A percentile compares a stretch with the other conserved stretches of the same genome.
Conservation (phyloP, 345 rosid species). For the Physaria fendleri region DNA sequence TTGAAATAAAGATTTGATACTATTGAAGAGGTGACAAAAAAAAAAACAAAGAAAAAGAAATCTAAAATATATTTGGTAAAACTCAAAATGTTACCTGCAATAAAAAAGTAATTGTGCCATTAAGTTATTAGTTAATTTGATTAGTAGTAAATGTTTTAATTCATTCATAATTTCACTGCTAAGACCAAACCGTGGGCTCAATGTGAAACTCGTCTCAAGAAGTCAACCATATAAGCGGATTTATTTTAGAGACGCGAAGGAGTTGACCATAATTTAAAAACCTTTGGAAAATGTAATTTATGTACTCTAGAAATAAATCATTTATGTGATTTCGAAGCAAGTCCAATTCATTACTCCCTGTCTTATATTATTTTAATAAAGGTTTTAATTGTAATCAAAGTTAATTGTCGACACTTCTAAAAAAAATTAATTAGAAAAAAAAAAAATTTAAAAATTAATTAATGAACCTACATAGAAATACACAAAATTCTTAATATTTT, state of each 20-base stretch:
- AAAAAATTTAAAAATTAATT: no score
- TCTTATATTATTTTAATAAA: no score
- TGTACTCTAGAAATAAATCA: not conserved
- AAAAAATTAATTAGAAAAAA: no score
- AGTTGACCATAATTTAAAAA: conserved; percentile 7
- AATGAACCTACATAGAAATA: no score
- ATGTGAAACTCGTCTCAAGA: conserved; percentile 6
- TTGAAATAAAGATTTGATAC: not conserved
- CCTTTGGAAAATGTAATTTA: not conserved
- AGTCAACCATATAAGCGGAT: conserved; percentile 21
- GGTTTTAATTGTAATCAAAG: no score
- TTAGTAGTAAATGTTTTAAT: not conserved
- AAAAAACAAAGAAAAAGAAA: no score
- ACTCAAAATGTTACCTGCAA: not conserved
- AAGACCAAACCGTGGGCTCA: conserved; percentile 18
- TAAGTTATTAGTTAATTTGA: not conserved
- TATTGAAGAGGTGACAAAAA: no score
- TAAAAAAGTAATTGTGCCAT: not conserved
- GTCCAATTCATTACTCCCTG: no score
- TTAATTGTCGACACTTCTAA: no score
- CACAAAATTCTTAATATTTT: no score
- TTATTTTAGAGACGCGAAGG: not conserved
- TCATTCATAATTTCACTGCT: not conserved
- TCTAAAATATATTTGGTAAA: not conserved
- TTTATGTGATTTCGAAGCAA: not conserved